phyloP scores from a whole-genome alignment of 176 grass and related monocot species.

The Oryza nivara region DNA sequence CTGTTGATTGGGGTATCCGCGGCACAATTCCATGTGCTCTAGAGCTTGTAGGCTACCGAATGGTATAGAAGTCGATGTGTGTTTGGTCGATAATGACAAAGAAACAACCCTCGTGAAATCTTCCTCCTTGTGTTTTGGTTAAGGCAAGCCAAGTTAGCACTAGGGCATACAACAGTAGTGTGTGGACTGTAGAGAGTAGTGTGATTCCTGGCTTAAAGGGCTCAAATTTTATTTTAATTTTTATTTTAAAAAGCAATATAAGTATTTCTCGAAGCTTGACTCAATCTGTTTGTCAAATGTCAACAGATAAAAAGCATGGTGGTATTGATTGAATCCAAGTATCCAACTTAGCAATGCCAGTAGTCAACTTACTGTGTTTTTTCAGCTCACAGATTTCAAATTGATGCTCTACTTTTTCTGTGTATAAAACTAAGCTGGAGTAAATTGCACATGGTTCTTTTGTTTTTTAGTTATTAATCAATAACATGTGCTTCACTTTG shows the following conservation, averaged over 20 bases:
- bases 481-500: neutral
- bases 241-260: neutral
- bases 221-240: neutral
- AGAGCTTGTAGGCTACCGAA: neutral
- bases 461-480: neutral
- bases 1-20: neutral
- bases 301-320: neutral
- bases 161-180: neutral
- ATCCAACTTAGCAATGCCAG: neutral
- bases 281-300: slow-evolving; percentile 1
- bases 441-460: neutral
- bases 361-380: slow-evolving; percentile 4
- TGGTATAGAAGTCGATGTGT: neutral
- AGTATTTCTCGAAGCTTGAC: neutral
- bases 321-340: slow-evolving; percentile 7
- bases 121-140: neutral
- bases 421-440: neutral
- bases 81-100: neutral
- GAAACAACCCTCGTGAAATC: neutral
- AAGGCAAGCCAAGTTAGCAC: neutral
- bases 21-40: neutral
- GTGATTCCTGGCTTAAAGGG: neutral
- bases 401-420: neutral
- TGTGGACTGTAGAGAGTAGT: neutral
- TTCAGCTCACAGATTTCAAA: neutral